Conservation (phyloP, 371 early-diverging fungal species). For the Mortierella sp. region DNA sequence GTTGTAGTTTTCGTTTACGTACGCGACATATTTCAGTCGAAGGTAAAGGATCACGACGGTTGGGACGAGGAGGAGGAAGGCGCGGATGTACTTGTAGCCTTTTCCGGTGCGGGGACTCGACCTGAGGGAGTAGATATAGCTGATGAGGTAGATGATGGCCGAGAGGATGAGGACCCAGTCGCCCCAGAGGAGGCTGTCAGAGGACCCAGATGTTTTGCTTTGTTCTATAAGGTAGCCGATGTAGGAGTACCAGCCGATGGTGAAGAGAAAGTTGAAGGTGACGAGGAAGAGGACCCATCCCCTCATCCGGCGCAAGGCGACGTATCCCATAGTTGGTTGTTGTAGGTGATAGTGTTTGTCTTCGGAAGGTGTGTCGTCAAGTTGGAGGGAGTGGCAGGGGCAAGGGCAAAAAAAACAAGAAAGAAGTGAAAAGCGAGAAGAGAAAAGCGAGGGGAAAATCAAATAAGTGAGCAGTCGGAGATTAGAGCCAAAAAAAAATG, state of each 20-base stretch:
- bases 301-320: neutral
- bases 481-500: too few relatives aligned
- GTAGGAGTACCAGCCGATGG: neutral
- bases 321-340: neutral
- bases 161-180: neutral
- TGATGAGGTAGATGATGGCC: neutral
- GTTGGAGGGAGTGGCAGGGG: neutral
- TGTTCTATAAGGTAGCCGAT: neutral
- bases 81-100: neutral
- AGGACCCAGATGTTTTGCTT: too few relatives aligned
- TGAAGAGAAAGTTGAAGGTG: neutral
- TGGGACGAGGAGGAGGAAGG: slow-evolving; percentile 2
- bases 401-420: neutral
- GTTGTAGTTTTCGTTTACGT: neutral
- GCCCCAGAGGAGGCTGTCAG: neutral
- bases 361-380: neutral
- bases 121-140: neutral
- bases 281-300: neutral
- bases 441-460: neutral
- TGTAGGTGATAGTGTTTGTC: neutral
- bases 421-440: neutral
- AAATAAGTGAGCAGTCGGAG: neutral
- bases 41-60: neutral
- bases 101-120: neutral
- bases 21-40: neutral